A percentile compares a stretch with the other conserved stretches of the same genome.
Evolutionary conservation across 139 green algal genomes (phyloP).

Genomic region (Ostreobium quekettii): DNA sequence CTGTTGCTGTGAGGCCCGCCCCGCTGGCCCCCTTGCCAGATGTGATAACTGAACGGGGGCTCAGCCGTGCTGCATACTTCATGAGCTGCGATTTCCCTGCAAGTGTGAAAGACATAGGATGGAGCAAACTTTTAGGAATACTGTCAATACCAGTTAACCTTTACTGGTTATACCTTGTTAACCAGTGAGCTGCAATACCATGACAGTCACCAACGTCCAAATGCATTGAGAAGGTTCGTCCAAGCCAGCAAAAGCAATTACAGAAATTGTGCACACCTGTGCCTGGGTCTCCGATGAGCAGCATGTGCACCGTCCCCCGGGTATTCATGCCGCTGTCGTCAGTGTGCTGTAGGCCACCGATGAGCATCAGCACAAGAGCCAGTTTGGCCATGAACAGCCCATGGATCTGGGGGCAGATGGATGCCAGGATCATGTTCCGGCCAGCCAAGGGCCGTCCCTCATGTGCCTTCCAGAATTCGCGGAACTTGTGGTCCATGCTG

Average conservation of each 20-base stretch:
- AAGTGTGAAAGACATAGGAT: no score
- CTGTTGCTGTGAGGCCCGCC: constrained; percentile 74
- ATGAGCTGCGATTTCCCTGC: constrained; percentile 71
- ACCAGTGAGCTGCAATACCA: not conserved
- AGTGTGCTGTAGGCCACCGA: constrained; percentile 52
- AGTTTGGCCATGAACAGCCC: constrained; percentile 72
- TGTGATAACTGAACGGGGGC: constrained; percentile 59
- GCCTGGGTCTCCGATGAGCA: constrained; percentile 86
- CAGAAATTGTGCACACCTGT: constrained; percentile 31
- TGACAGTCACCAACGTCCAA: not conserved
- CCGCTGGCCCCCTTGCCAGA: constrained; percentile 55
- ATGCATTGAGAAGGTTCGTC: not conserved
- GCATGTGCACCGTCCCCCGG: constrained; percentile 74
- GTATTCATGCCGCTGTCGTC: constrained; percentile 34
- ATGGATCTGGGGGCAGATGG: constrained; percentile 61
- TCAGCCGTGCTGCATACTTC: constrained; percentile 58
- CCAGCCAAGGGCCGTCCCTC: constrained; percentile 36
- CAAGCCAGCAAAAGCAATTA: not conserved
- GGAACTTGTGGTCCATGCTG: constrained; percentile 18
- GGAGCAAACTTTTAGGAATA: no score
- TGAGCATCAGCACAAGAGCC: constrained; percentile 60
- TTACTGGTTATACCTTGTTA: no score
- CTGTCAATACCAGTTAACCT: no score
- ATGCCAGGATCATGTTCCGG: constrained; percentile 61
- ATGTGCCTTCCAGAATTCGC: constrained; percentile 53